These are phyloP conservation scores for Aspergillus oerlinghausenensis DNA, from an alignment of 2,329 filamentous ascomycete species.

Conservation along the genomic window DNA sequence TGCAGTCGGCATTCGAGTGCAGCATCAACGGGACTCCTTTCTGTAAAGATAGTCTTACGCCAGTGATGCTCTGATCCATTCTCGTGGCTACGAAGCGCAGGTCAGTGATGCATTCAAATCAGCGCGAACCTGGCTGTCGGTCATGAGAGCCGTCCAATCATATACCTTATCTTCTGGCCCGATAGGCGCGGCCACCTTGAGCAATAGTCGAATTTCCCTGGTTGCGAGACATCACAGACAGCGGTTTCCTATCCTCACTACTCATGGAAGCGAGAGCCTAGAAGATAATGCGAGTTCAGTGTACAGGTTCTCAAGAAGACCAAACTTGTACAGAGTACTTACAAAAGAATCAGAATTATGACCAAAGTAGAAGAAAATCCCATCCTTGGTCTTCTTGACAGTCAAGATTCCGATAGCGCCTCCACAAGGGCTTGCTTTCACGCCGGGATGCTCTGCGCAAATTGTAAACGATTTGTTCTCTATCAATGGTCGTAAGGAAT, in stretches of 20 bases:
- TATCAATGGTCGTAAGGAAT: neutral
- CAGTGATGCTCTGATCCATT: neutral
- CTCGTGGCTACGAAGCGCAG: neutral
- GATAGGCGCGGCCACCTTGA: slow-evolving; percentile 39
- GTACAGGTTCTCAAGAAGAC: neutral
- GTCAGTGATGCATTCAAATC: neutral
- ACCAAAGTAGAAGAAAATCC: slow-evolving; percentile 83
- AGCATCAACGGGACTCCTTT: neutral
- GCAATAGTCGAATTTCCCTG: slow-evolving; percentile 50
- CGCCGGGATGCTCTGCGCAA: slow-evolving; percentile 64
- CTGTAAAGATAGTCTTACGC: neutral
- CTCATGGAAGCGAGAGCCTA: slow-evolving; percentile 82
- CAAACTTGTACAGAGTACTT: slow-evolving; percentile 18
- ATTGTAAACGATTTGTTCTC: slow-evolving; percentile 4
- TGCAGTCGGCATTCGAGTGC: neutral
- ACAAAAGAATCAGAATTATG: slow-evolving; percentile 89
- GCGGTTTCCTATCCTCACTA: slow-evolving; percentile 67
- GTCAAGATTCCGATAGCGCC: slow-evolving; percentile 87
- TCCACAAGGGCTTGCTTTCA: slow-evolving; percentile 71
- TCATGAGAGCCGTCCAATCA: neutral
- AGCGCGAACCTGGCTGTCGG: neutral
- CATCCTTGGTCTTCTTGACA: slow-evolving; percentile 74
- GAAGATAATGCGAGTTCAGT: slow-evolving; percentile 6
- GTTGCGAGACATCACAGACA: slow-evolving; percentile 83
- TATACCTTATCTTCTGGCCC: slow-evolving; percentile 21